Percentiles rank a stretch among this genome's conserved stretches.
Evolutionary conservation across 352 stramenopile genomes (phyloP).

Genomic region (Phytophthora uliginosa): DNA sequence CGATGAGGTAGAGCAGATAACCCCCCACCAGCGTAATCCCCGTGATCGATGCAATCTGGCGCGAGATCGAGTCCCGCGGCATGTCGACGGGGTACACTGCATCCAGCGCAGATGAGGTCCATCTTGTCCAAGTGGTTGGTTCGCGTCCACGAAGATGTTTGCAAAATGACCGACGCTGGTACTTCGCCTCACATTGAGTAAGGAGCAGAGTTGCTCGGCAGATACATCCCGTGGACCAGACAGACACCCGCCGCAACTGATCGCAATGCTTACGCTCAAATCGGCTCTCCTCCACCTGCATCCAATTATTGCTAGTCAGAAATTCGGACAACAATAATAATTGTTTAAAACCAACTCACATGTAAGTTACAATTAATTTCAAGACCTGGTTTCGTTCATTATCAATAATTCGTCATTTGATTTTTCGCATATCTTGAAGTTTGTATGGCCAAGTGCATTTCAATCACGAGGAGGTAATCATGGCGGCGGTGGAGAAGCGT

Average conservation of each 20-base stretch:
- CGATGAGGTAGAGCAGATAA: constrained; percentile 69
- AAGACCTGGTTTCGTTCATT: too few relatives aligned
- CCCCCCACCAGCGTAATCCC: constrained; percentile 60
- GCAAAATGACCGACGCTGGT: constrained; percentile 1
- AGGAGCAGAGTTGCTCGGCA: neutral
- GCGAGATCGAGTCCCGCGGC: constrained; percentile 50
- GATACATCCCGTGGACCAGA: neutral
- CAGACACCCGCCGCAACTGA: neutral
- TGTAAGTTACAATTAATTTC: too few relatives aligned
- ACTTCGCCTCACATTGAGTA: neutral
- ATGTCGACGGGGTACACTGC: constrained; percentile 56
- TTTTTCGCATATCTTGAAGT: constrained; percentile 10
- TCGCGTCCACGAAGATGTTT: constrained; percentile 10
- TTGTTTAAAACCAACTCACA: neutral
- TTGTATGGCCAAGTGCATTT: constrained; percentile 6
- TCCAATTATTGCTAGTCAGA: neutral
- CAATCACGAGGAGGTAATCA: constrained; percentile 1
- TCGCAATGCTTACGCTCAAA: constrained; percentile 30
- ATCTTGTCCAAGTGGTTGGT: constrained; percentile 34
- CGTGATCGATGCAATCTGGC: constrained; percentile 63
- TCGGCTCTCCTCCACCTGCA: too few relatives aligned
- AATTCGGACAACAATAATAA: neutral
- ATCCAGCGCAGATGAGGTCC: constrained; percentile 71
- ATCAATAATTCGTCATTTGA: neutral
- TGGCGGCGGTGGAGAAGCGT: constrained; percentile 19